Evolutionary conservation across 768 basidiomycete genomes (phyloP), one percentile per base, ranked within the genome.

Genomic region (Boletus pseudo-olivaceus): DNA sequence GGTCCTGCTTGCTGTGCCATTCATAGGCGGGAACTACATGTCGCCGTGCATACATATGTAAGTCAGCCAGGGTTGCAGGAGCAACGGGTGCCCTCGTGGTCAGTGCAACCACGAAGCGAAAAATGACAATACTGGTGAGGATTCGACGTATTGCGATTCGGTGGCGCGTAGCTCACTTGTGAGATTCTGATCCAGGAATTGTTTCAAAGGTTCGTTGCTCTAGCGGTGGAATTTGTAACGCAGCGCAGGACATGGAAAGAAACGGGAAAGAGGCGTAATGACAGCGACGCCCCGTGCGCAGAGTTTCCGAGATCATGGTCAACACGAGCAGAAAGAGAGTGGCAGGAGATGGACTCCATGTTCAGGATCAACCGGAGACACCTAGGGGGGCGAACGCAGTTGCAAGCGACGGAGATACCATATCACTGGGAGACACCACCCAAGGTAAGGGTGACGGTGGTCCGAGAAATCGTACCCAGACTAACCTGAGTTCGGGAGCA

Each of bases 101-200:
- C 38, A 54, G 51, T 51, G 38, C 59, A 62, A 60, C 50, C 56
- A 52, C 58, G 61, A 59, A 63, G 53, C 49, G 30, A 63, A 55
- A 54, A 43, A 68, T 68, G 67, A 45, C 67, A 30, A 63, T 68
- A 57, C 54, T 69, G 66, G 67, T 68, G 52, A 65, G 67, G 44
- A 43, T 41, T 61, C 52, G 34, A 61, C 37, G 33, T 49, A 58
- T 42, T 58, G 52, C n/a, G 17, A 49, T 51, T 39, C 52, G 40
- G 47, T 19, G 39, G 44, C 19, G 45, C 37, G 49, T 56, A 39
- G 50, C 67, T 68, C 53, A 68, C 52, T 53, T 29, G 48, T 26
- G 12, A 37, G 49, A 23, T 30, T 47, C 35, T 44, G 38, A 54
- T 57, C 19, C 47, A 68, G 67, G 59, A 53, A 38, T 42, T 67